phyloP scores from a whole-genome alignment of 2,329 filamentous ascomycete species.

The Talaromyces sp. region DNA sequence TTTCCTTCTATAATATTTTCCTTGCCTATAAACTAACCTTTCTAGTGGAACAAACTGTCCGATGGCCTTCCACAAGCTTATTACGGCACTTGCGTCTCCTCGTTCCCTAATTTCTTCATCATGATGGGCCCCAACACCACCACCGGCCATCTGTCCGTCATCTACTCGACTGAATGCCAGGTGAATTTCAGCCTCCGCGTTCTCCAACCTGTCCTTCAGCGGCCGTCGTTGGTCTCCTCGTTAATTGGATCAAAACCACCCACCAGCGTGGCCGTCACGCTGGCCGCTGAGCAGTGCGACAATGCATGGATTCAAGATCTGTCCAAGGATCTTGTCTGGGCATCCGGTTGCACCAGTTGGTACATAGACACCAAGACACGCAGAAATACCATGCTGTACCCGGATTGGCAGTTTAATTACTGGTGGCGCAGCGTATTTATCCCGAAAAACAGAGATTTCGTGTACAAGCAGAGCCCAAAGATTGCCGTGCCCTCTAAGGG shows the following conservation, averaged over 20 bases:
- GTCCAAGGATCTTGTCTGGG: constrained; percentile 44
- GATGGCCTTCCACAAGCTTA: constrained; percentile 40
- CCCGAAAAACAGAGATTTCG: constrained; percentile 31
- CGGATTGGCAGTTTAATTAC: constrained; percentile 47
- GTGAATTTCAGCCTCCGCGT: constrained; percentile 44
- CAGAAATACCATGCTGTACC: constrained; percentile 50
- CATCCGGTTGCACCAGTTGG: constrained; percentile 49
- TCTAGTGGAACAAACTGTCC: constrained; percentile 33
- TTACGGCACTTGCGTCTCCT: constrained; percentile 44
- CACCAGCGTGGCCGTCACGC: constrained; percentile 31
- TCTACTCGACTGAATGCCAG: constrained; percentile 49
- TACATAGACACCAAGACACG: constrained; percentile 43
- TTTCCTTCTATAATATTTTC: neutral
- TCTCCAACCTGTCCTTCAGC: constrained; percentile 36
- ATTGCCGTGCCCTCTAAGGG: constrained; percentile 10
- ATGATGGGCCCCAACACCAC: constrained; percentile 43
- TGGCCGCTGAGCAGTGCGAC: constrained; percentile 30
- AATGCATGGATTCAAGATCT: constrained; percentile 36
- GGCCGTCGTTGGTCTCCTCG: constrained; percentile 17
- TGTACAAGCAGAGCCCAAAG: constrained; percentile 18
- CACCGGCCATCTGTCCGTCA: constrained; percentile 47
- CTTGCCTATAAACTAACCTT: neutral
- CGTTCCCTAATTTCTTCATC: constrained; percentile 46
- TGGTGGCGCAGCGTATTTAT: constrained; percentile 47
- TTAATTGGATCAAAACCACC: constrained; percentile 17